These are phyloP conservation scores for Megacollybia marginata DNA, from an alignment of 768 basidiomycete species.

Conservation along the genomic window DNA sequence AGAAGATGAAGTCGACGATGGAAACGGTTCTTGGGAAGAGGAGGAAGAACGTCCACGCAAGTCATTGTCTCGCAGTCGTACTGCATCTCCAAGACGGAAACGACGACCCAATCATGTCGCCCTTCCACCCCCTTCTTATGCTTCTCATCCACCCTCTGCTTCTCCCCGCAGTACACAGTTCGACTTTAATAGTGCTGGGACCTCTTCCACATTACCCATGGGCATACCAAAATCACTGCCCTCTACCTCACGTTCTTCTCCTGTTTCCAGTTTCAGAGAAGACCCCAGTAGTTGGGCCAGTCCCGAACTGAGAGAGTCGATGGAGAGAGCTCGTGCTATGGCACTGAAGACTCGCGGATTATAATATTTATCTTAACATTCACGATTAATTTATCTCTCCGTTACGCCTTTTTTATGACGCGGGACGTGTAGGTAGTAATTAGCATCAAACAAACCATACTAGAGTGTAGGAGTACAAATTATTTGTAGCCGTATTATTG, in stretches of 20 bases:
- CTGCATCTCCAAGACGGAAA: slow-evolving; percentile 12
- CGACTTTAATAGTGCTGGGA: slow-evolving; percentile 3
- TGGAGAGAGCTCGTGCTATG: slow-evolving; percentile 56
- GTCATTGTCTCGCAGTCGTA: neutral
- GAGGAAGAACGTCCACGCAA: slow-evolving; percentile 19
- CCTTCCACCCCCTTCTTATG: slow-evolving; percentile 8
- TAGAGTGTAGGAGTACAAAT: too few species aligned
- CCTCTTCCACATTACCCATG: slow-evolving; percentile 15
- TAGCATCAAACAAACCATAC: too few species aligned
- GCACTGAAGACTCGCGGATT: slow-evolving; percentile 1
- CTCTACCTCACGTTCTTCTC: slow-evolving; percentile 19
- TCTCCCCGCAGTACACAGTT: slow-evolving; percentile 15
- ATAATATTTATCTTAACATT: neutral
- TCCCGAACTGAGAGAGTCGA: slow-evolving; percentile 59
- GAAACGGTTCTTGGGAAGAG: slow-evolving; percentile 69
- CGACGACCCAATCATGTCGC: slow-evolving; percentile 2
- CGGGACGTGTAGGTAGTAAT: too few species aligned
- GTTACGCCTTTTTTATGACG: too few species aligned
- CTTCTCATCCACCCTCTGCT: slow-evolving; percentile 14
- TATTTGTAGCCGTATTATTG: too few species aligned
- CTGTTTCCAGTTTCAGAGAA: slow-evolving; percentile 30
- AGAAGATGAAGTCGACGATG: slow-evolving; percentile 76
- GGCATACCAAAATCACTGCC: slow-evolving; percentile 11
- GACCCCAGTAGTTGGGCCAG: slow-evolving; percentile 50
- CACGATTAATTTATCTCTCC: too few species aligned